Evolutionary conservation across 306 rosid genomes (phyloP).

Genomic region (Trifolium subterraneum): DNA sequence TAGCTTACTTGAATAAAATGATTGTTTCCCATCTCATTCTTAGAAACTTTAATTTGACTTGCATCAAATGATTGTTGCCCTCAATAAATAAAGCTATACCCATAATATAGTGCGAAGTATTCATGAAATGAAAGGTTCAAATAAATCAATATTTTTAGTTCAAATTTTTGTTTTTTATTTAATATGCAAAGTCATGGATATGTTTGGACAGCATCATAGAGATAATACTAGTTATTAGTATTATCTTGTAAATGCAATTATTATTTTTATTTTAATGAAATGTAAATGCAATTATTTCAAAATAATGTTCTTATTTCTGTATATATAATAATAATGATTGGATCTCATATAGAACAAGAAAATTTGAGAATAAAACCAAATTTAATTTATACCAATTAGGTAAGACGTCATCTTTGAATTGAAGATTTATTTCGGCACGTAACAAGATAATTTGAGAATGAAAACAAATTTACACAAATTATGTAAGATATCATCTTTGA

Average conservation of each 20-base stretch:
- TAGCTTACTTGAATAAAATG: background rate
- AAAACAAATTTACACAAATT: background rate
- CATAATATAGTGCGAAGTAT: background rate
- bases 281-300: slow-evolving; percentile 1
- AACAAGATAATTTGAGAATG: background rate
- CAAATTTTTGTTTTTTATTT: no score
- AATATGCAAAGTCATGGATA: background rate
- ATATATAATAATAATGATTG: background rate
- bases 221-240: background rate
- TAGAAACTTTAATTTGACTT: background rate
- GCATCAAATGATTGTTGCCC: background rate
- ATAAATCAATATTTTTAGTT: background rate
- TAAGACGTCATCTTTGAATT: background rate
- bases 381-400: background rate
- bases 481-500: background rate
- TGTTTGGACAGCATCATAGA: background rate
- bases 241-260: background rate
- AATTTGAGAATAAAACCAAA: background rate
- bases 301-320: background rate
- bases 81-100: background rate
- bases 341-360: background rate
- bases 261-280: no score
- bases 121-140: background rate
- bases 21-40: background rate
- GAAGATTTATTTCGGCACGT: background rate